Base-by-base conservation (phyloP, 2,329 filamentous ascomycete species). In the Neofusicoccum umdonicola region DNA sequence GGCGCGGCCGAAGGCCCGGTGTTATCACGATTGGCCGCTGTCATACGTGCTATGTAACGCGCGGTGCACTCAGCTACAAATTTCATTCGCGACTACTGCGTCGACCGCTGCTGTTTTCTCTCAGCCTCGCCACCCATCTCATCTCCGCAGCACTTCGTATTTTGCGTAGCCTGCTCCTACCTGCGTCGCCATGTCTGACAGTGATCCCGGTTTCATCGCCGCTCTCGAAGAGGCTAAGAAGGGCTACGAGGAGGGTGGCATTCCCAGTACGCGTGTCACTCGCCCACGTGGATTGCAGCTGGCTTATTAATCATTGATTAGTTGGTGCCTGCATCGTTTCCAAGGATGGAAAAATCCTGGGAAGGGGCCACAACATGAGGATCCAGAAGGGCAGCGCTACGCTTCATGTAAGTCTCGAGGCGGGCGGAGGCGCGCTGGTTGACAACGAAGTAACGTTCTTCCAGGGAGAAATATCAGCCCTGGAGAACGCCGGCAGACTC, bases 391-490 rank as follows among this genome's bases (percentile, higher is more conserved):
- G 84, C 63, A 90, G 88, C 72, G 82, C 89, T 3, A 90, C 88
- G 42, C 83, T 92, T 69, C 90, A 93, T 79, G 89, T 91, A 72
- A 72, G 82, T 47, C 41, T 41, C 34, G n/a, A 13, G 2, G 39
- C 31, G 13, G 54, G 54, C 54, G 8, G n/a, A 9, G 13, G 19
- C 37, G 4, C 9, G 51, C 68, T 68, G 47, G 65, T 66, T 52
- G 60, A 8, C 8, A 12, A 5, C 4, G 22, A 34, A 60, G 31
- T 60, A 60, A 60, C 56, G 13, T 45, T 11, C 17, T 12, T 42
- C 15, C 69, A 92, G 89, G 90, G 87, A 68, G 90, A 93, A 75
- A 93, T 90, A 19, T 87, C 89, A 17, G 87, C 89, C n/a, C 82
- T 93, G 44, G 88, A 90, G 73, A 88, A 90, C 75, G 89, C 89